phyloP scores from a whole-genome alignment of 768 basidiomycete species.

The Infundibulicybe gibba region DNA sequence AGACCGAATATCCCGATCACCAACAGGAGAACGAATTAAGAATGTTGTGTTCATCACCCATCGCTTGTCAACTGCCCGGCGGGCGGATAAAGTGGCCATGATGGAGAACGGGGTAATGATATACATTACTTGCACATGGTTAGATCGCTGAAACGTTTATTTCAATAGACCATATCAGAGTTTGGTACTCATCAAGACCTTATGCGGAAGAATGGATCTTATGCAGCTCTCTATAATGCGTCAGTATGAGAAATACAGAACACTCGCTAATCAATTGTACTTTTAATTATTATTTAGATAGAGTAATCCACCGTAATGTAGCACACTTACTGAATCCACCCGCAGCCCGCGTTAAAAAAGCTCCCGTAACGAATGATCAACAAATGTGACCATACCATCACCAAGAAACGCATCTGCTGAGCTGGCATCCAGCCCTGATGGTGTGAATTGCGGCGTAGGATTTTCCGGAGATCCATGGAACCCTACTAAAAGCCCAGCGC shows the following conservation, averaged over 20 bases:
- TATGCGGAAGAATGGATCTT: slow-evolving; percentile 53
- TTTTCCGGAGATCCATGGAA: slow-evolving; percentile 64
- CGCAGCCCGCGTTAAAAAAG: slow-evolving; percentile 19
- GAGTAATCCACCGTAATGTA: slow-evolving; percentile 5
- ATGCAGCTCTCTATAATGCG: slow-evolving; percentile 67
- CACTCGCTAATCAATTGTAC: slow-evolving; percentile 5
- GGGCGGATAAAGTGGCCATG: slow-evolving; percentile 85
- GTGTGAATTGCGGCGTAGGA: slow-evolving; percentile 27
- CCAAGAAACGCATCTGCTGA: slow-evolving; percentile 68
- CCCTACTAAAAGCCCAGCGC: slow-evolving; percentile 83
- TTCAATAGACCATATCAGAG: slow-evolving; percentile 62
- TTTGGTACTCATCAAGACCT: slow-evolving; percentile 74
- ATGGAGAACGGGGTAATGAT: slow-evolving; percentile 66
- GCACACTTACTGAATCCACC: slow-evolving; percentile 2
- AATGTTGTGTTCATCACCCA: slow-evolving; percentile 85
- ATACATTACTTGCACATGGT: slow-evolving; percentile 9
- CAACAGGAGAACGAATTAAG: slow-evolving; percentile 56
- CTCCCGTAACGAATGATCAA: slow-evolving; percentile 57
- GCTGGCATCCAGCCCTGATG: slow-evolving; percentile 37
- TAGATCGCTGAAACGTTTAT: slow-evolving; percentile 6
- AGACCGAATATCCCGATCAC: slow-evolving; percentile 55
- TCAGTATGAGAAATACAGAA: slow-evolving; percentile 42
- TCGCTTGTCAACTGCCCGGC: slow-evolving; percentile 73
- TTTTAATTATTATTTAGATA: slow-evolving; percentile 1
- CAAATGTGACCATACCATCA: slow-evolving; percentile 64